Conservation (phyloP, 164 flowering plant species). For the Vitis cinerea region DNA sequence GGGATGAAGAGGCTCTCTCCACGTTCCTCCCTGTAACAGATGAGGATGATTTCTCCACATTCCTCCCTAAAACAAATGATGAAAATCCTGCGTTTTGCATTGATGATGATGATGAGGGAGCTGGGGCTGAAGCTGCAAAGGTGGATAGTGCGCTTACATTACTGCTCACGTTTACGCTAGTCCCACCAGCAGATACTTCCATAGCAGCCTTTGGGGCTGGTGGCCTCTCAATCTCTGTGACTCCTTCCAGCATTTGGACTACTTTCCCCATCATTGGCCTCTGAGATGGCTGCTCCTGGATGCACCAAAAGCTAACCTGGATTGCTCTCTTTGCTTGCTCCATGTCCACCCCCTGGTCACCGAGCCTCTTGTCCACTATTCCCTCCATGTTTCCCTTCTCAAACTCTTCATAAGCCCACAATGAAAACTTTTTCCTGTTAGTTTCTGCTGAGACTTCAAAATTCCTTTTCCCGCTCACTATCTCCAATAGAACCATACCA, state of each 20-base stretch:
- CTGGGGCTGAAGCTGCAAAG: conserved; percentile 31
- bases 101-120: conserved; percentile 40
- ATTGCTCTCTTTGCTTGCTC: conserved; percentile 57
- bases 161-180: conserved; percentile 31
- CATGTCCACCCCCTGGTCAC: conserved; percentile 35
- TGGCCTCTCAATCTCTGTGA: conserved; percentile 47
- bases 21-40: conserved; percentile 16
- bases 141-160: conserved; percentile 35
- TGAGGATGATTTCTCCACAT: conserved; percentile 16
- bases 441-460: conserved; percentile 68
- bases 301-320: conserved; percentile 78
- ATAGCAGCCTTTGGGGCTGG: conserved; percentile 48
- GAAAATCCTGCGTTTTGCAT: conserved; percentile 22
- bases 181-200: conserved; percentile 35
- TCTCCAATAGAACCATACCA: conserved; percentile 85
- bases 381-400: conserved; percentile 55
- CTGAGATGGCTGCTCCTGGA: conserved; percentile 70
- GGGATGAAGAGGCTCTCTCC: conserved; percentile 27
- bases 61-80: conserved; percentile 19
- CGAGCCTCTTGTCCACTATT: conserved; percentile 49
- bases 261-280: conserved; percentile 80
- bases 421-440: conserved; percentile 51
- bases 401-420: conserved; percentile 83
- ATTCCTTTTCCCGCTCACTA: conserved; percentile 74
- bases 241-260: conserved; percentile 77